Base-by-base conservation (phyloP, 768 basidiomycete genomes). In the Tricholoma furcatifolium region DNA sequence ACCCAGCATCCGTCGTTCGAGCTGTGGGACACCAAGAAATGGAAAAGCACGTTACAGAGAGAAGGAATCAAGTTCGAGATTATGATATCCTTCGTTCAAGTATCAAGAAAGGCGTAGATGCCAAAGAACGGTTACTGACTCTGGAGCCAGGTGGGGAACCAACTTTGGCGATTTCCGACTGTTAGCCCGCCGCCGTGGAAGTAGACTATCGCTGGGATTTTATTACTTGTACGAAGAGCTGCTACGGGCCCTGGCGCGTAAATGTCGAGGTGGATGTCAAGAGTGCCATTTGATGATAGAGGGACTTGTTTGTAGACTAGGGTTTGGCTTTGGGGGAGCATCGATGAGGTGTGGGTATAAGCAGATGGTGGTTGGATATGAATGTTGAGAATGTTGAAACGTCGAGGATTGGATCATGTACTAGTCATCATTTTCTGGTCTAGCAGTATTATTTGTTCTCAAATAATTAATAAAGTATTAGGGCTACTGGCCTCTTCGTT, bases 131-230 rank as follows among this genome's bases (percentile, higher is more conserved):
- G 14, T 35, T 50, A 65, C 68, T 64, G 50, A 86, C 86, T 73
- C 43, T 76, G 65, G 21, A 88, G 66, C 87, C 87, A 88, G n/a
- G 47, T 55, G 2, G 86, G 85, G 62, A 86, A 81, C 83, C 84
- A 87, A 60, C 78, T 81, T 30, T 61, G 63, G 47, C 78, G 71
- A 56, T 81, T 79, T 1, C 85, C 85, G 14, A 80, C 82, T 0
- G 80, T 77, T 30, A 88, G 65, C 7, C 84, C 84, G 2, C 85
- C 86, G 6, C 82, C 75, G 47, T 76, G 77, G 51, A 74, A 76
- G 58, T 76, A 80, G 15, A 78, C 56, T 6, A 80, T 63, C 2
- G 70, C 69, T 51, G 73, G 71, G 10, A 69, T 53, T 18, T 51
- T 32, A n/a, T 35, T 10, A 15, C 23, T 17, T 23, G 36, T 46